Base-by-base conservation (phyloP, 192 early-diverging fungal species). In the Mortierella hygrophila region DNA sequence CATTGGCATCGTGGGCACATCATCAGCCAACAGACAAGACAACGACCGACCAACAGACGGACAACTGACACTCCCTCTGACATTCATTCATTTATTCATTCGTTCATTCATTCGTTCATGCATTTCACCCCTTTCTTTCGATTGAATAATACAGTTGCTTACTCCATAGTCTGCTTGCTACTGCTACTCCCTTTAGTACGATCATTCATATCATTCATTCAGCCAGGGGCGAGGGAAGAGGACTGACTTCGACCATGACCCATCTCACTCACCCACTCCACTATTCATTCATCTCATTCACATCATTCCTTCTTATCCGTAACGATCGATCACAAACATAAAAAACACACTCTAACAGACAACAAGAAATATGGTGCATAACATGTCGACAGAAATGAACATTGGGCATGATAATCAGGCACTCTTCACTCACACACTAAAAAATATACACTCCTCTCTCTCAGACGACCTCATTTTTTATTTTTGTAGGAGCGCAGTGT, bases 261-360 rank as follows among this genome's bases (percentile, higher is more conserved):
- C 47, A 52, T 52, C 44, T 46, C 52, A 54, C 16, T 54, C 52
- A 54, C 16, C 21, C 52, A 55, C 16, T 23, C 52, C 52, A 55
- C 6, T 55, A 55, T 23, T 55, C 52, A 18, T 23, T 57, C 55
- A 0, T 57, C 23, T 54, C 26, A n/a, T 57, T 57, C 55, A 57
- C 23, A 57, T n/a, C 21, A 60, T 10, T 26, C 60, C n/a, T 32
- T 65, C 60, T 65, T 65, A 65, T 65, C 60, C 60, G 55, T 11
- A 65, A 65, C 60, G 29, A 65, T 65, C 29, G 60, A 65, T 65
- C 60, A 11, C 60, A 65, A 26, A 65, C 60, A 60, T 29, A 65
- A 29, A 3, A 32, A 6, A 29, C 60, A 60, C 26, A 15, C 26
- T 65, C 13, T 1, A 60, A 60, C 57, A 60, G 44, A 46, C 44